Evolutionary conservation across 2,329 filamentous ascomycete genomes (phyloP), one percentile per base, ranked within the genome.

Genomic region (Didymella keratinophila): DNA sequence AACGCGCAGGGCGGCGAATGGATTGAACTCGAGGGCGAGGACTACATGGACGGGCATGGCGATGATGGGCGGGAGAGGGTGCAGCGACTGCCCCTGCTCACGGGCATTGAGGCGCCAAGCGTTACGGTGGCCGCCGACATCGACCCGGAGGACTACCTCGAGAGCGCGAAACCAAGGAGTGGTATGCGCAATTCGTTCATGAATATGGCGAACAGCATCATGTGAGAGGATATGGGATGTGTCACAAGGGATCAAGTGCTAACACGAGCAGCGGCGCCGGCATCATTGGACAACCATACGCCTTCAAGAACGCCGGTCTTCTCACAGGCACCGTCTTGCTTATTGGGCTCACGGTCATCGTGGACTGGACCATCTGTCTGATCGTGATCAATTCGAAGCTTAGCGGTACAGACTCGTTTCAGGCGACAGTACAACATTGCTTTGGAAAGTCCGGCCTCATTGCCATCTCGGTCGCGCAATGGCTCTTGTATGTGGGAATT

Each of bases 121-220:
- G 84, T 90, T 45, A 88, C 91, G 11, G 79, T 96, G 46, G 91
- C 83, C 78, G 81, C 81, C 25, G 83, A 86, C 54, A 78, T 84
- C 58, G 83, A 86, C 54, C 81, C 84, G 0, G 84, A 87, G 66
- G 84, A 88, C 50, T 78, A 86, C 58, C 73, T 88, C 56, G 85
- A 87, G 66, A 82, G 77, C 62, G 83, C 85, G 20, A 84, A 93
- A 56, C 93, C 94, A 45, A 94, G 94, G 79, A 96, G 92, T 57
- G 90, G 90, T 5, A 84, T 98, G 79, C 84, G 86, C 62, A 92
- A 90, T 74, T 94, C 95, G 3, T 98, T 99, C 68, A 97, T 98
- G 93, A 99, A 99, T 79, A 99, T 99, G 95, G 94, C 95, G 63
- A 99, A 99, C 81, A 96, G 91, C 70, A 99, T 99, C 76, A 97